Base-by-base conservation (phyloP, 345 rosid genomes). In the Bruguiera gymnorhiza region DNA sequence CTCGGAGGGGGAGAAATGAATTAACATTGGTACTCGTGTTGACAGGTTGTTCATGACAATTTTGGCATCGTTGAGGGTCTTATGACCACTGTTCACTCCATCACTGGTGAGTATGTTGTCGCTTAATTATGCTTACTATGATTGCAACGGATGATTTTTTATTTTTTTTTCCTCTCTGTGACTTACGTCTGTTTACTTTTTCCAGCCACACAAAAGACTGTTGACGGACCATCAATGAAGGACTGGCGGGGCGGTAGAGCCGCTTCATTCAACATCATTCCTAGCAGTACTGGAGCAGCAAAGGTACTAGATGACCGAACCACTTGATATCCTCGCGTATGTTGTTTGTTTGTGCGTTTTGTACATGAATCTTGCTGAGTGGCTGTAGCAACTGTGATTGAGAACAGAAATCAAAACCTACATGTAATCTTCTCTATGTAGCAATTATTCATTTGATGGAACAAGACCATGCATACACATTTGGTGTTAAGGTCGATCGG, bases 211-310 rank as follows among this genome's bases (percentile, higher is more conserved):
- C 60, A 56, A 56, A 56, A 56, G 31, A 56, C 60, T 56, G 60
- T 87, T 37, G 92, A 87, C 79, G 92, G 92, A 43, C 89, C 92
- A 21, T 85, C 89, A n/a, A 87, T 83, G 88, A 87, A 87, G 78
- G 89, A 87, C 80, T 87, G 92, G 92, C 82, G 92, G 78, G 92
- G 92, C 67, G 92, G 92, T 24, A 83, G 89, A 53, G 92, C 89
- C 70, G 92, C 92, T 64, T 85, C 89, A 67, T 87, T 83, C 82
- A 56, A 56, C 29, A 56, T 56, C 29, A 56, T 56, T 56, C 60
- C 60, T 10, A 56, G 60, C 60, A 56, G 92, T 75, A 87, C 89
- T 54, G 92, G 92, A 69, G 92, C 92, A 75, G 92, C 92, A 16
- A 86, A 87, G 89, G 92, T 85, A 70, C 48, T 53, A 29, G 19